These are phyloP conservation scores for Solanum acaule DNA, from an alignment of 257 asterid species.

Conservation along the genomic window DNA sequence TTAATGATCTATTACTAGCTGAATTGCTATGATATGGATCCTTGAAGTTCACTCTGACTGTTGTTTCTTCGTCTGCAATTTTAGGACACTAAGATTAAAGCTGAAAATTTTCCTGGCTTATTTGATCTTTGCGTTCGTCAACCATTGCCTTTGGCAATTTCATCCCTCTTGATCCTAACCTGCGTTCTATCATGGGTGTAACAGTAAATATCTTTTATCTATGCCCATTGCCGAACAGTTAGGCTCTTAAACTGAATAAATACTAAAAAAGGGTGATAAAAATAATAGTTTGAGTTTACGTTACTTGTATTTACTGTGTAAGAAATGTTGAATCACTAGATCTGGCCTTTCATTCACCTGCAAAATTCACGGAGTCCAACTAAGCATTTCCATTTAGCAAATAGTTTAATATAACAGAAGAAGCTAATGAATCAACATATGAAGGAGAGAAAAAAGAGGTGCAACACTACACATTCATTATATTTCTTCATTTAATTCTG, in stretches of 20 bases:
- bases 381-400: neutral
- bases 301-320: neutral
- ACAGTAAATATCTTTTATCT: too few relatives aligned
- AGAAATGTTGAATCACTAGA: neutral
- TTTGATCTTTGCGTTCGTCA: neutral
- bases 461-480: neutral
- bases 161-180: slow-evolving; percentile 3
- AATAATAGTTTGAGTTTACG: neutral
- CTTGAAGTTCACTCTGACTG: neutral
- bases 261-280: neutral
- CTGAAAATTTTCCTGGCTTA: neutral
- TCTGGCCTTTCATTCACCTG: neutral
- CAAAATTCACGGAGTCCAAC: neutral
- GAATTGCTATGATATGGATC: neutral
- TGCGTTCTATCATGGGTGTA: neutral
- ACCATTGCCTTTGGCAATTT: neutral
- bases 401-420: neutral
- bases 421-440: neutral
- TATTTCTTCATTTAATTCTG: neutral
- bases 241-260: neutral
- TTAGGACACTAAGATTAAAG: neutral
- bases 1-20: neutral
- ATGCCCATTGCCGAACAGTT: too few relatives aligned
- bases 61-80: neutral
- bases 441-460: neutral